Evolutionary conservation across 2,329 filamentous ascomycete genomes (phyloP).

Genomic region (Xylaria sp.): DNA sequence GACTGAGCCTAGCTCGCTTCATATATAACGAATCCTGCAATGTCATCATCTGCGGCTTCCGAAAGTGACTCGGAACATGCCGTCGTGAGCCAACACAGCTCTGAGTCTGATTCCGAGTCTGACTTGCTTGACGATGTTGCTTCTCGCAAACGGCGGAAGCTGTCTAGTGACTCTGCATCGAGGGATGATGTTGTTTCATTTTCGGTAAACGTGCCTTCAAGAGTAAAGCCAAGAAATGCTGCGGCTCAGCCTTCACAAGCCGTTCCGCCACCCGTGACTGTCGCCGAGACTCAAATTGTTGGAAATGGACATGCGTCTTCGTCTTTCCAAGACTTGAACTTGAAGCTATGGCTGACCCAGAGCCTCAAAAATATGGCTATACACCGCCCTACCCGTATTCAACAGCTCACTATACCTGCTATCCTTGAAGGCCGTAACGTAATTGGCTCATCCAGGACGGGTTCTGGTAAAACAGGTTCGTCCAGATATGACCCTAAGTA

Average conservation of each 20-base stretch:
- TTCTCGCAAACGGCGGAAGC: conserved; percentile 52
- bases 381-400: conserved; percentile 88
- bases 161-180: conserved; percentile 48
- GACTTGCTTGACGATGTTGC: conserved; percentile 52
- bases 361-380: conserved; percentile 83
- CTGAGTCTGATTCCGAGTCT: conserved; percentile 51
- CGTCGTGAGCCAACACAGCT: conserved; percentile 39
- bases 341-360: conserved; percentile 87
- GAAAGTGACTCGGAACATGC: conserved; percentile 43
- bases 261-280: conserved; percentile 51
- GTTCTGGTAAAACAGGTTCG: conserved; percentile 85
- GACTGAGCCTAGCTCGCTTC: not conserved
- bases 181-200: conserved; percentile 52
- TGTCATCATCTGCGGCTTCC: conserved; percentile 32
- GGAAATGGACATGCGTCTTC: conserved; percentile 66
- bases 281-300: conserved; percentile 56
- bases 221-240: conserved; percentile 57
- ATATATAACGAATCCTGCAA: conserved; percentile 13
- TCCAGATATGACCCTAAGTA: not conserved
- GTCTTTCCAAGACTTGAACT: conserved; percentile 76
- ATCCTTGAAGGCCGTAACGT: conserved; percentile 85
- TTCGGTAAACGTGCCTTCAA: conserved; percentile 63
- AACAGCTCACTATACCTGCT: conserved; percentile 90
- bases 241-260: conserved; percentile 12
- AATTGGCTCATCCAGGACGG: conserved; percentile 89